phyloP scores from a whole-genome alignment of 108 stramenopile genomes.

The Thalassiosira profunda region DNA sequence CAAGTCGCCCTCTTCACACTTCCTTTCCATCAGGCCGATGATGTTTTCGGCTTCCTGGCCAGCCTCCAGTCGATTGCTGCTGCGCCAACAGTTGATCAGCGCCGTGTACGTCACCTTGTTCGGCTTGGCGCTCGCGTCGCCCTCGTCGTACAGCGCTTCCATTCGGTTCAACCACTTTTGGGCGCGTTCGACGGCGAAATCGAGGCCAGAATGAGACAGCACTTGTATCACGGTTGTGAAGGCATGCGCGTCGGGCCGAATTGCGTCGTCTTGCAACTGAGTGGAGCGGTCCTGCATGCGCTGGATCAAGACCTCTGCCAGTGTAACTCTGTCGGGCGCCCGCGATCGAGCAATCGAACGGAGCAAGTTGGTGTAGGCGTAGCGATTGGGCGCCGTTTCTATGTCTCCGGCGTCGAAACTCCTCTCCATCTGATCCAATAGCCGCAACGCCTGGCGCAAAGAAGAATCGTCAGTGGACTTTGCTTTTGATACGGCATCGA shows the following conservation, averaged over 20 bases:
- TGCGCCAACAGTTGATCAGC: conserved; percentile 34
- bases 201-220: conserved; percentile 37
- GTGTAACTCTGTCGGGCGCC: conserved; percentile 7
- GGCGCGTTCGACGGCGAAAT: conserved; percentile 48
- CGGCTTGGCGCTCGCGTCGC: conserved; percentile 21
- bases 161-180: conserved; percentile 59
- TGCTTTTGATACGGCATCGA: conserved; percentile 36
- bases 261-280: conserved; percentile 24
- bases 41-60: conserved; percentile 74
- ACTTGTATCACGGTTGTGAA: conserved; percentile 67
- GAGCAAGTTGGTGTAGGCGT: conserved; percentile 40
- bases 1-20: conserved; percentile 50
- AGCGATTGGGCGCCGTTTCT: conserved; percentile 26
- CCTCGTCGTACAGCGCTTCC: conserved; percentile 27
- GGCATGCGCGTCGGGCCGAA: conserved; percentile 33
- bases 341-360: conserved; percentile 26
- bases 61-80: conserved; percentile 68
- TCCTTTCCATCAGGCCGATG: conserved; percentile 63
- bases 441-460: conserved; percentile 3
- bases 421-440: conserved; percentile 44
- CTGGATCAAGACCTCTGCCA: conserved; percentile 39
- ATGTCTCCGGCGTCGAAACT: conserved; percentile 23
- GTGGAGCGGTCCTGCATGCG: conserved; percentile 37
- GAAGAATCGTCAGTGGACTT: conserved; percentile 12
- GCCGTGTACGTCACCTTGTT: conserved; percentile 30